Base-by-base conservation (phyloP, 768 basidiomycete genomes). In the Coprinopsis strossmayeri region DNA sequence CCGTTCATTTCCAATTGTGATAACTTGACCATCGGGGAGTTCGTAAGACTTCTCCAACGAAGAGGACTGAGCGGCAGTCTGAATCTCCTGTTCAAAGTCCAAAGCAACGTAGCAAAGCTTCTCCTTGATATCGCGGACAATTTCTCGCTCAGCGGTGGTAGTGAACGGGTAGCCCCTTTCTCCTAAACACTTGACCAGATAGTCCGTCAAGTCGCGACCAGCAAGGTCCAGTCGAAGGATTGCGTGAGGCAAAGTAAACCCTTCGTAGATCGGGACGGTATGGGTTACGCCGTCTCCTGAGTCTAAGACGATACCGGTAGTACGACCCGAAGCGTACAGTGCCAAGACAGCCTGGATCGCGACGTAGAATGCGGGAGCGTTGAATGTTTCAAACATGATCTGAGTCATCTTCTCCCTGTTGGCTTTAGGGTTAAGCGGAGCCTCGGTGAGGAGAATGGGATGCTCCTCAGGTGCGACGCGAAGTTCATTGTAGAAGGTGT, bases 301-400 rank as follows among this genome's bases (percentile, higher is more conserved):
- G 69, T 92, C 91, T 59, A 91, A 74, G 18, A 92, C 91, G 67
- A 92, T 81, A 72, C 82, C 82, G 34, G 90, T 92, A 26, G 89
- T 92, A 64, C 89, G 83, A 65, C 89, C 89, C 9, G 90, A 91
- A 24, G 89, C 89, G 67, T 91, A 91, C 27, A 88, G 76, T 39
- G 84, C 87, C 21, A 89, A 73, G 39, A 89, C 87, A 61, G 85
- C 87, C 71, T 89, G 87, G 66, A 88, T 87, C 39, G 83, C 75
- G 55, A 89, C 85, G 73, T 89, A 88, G 76, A 89, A 87, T 1
- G 87, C 87, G 47, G 87, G 87, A n/a, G 79, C 82, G 64, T 88
- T 87, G 77, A 90, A 90, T 5, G 87, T 90, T 71, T 91, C 87
- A 67, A 91, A 91, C 86, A 90, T 89, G 77, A 88, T 87, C 65